Evolutionary conservation across 306 rosid species (phyloP).

Genomic region (Fagus sylvatica): DNA sequence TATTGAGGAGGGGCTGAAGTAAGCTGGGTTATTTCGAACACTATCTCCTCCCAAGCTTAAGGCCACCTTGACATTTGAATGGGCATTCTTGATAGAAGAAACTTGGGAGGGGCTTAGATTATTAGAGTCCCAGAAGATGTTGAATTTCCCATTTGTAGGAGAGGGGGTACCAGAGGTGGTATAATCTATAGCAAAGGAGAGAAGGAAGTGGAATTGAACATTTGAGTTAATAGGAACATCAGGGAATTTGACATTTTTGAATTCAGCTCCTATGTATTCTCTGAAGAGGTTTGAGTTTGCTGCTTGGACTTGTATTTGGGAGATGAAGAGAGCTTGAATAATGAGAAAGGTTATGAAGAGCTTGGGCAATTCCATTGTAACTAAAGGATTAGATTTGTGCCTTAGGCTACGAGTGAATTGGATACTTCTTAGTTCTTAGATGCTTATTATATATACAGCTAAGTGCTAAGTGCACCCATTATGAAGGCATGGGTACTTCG

Average conservation of each 20-base stretch:
- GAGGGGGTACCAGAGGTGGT: slow-evolving; percentile 53
- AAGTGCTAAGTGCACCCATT: not conserved
- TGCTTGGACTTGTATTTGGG: too few relatives aligned
- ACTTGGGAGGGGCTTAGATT: slow-evolving; percentile 74
- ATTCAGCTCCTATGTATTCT: too few relatives aligned
- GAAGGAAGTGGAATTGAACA: slow-evolving; percentile 71
- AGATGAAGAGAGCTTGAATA: too few relatives aligned
- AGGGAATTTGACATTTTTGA: slow-evolving; percentile 44
- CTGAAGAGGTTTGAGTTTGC: too few relatives aligned
- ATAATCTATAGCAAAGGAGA: slow-evolving; percentile 75
- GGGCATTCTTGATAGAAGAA: slow-evolving; percentile 44
- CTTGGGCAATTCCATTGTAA: too few relatives aligned
- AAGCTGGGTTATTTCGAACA: slow-evolving; percentile 24
- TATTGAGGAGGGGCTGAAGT: slow-evolving; percentile 59
- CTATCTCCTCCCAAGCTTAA: slow-evolving; percentile 75
- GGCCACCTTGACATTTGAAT: slow-evolving; percentile 72
- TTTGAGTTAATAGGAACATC: slow-evolving; percentile 66
- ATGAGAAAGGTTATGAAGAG: too few relatives aligned
- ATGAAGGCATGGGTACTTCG: not conserved
- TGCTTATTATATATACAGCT: slow-evolving; percentile 8
- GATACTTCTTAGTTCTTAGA: not conserved
- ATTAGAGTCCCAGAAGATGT: slow-evolving; percentile 61
- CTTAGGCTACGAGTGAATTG: not conserved
- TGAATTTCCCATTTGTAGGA: slow-evolving; percentile 67
- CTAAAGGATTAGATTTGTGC: not conserved